Evolutionary conservation across 129 eudicot species (phyloP).

Genomic region (Escallonia herrerae): DNA sequence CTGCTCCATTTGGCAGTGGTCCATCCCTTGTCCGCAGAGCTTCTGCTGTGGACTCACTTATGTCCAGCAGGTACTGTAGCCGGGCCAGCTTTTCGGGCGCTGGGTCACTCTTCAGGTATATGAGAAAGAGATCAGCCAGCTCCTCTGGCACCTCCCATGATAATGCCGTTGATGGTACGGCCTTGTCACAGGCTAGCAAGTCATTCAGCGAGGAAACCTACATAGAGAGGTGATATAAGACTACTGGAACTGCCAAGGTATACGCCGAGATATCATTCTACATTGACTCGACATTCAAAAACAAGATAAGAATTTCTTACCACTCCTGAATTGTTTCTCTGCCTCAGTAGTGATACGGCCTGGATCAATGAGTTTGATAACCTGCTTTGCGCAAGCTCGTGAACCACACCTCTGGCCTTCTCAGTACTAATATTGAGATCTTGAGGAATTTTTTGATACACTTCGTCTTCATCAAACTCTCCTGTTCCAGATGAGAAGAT

Average conservation of each 20-base stretch:
- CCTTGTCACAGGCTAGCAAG: constrained; percentile 93
- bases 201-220: constrained; percentile 85
- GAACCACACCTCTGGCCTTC: constrained; percentile 69
- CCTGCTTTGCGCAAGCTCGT: constrained; percentile 62
- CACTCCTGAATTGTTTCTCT: constrained; percentile 81
- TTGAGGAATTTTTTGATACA: constrained; percentile 70
- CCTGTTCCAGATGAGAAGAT: constrained; percentile 95
- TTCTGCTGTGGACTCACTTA: constrained; percentile 71
- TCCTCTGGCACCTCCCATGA: constrained; percentile 91
- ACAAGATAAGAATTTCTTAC: constrained; percentile 31
- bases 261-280: not conserved
- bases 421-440: constrained; percentile 64
- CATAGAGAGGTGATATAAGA: constrained; percentile 4
- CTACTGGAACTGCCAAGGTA: not conserved
- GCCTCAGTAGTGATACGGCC: constrained; percentile 76
- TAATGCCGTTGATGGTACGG: constrained; percentile 69
- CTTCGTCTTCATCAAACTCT: constrained; percentile 85
- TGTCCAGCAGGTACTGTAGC: constrained; percentile 62
- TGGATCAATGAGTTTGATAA: constrained; percentile 63
- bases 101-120: constrained; percentile 58
- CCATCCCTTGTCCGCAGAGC: constrained; percentile 49
- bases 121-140: constrained; percentile 54
- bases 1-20: constrained; percentile 32
- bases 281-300: not conserved
- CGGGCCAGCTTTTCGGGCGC: constrained; percentile 61